A percentile compares a stretch with the other conserved stretches of the same genome.
Evolutionary conservation across 148 eudicot species (phyloP).

Genomic region (Diospyros kaki): DNA sequence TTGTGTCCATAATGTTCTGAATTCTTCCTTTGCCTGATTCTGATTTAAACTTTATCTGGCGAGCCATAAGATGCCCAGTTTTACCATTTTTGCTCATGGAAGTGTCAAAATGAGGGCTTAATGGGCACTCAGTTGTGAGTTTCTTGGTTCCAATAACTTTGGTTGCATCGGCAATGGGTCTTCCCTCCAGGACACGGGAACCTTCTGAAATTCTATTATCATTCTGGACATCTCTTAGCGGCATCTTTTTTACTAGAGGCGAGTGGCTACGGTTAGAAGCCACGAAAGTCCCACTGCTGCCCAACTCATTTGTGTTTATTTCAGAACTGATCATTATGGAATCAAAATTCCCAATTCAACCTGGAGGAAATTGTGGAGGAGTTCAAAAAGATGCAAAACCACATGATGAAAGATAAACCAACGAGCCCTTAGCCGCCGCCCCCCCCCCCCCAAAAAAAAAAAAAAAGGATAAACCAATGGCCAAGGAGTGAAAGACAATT

Average conservation of each 20-base stretch:
- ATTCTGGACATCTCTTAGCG: slow-evolving; percentile 47
- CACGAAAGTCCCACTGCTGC: slow-evolving; percentile 12
- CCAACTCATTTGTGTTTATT: slow-evolving; percentile 17
- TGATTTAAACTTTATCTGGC: slow-evolving; percentile 30
- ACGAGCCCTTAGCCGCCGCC: not conserved
- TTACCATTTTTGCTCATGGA: slow-evolving; percentile 19
- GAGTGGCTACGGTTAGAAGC: slow-evolving; percentile 26
- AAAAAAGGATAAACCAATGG: not conserved
- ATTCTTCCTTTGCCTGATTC: slow-evolving; percentile 30
- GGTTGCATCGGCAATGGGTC: slow-evolving; percentile 22
- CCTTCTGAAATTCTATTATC: slow-evolving; percentile 28
- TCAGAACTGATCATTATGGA: slow-evolving; percentile 35
- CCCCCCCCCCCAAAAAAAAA: too few species aligned
- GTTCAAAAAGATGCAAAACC: slow-evolving; percentile 9
- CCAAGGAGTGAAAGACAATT: not conserved
- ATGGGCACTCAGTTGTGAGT: slow-evolving; percentile 32
- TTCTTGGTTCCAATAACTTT: slow-evolving; percentile 38
- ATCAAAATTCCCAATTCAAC: slow-evolving; percentile 5
- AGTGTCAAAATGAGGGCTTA: slow-evolving; percentile 15
- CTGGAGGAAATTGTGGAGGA: not conserved
- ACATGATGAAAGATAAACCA: slow-evolving; percentile 9
- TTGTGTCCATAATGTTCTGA: slow-evolving; percentile 14
- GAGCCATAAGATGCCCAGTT: slow-evolving; percentile 24
- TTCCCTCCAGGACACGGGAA: slow-evolving; percentile 22
- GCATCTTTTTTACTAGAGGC: slow-evolving; percentile 28